Base-by-base conservation (phyloP, 192 early-diverging fungal species). In the Pilobolus umbonatus region DNA sequence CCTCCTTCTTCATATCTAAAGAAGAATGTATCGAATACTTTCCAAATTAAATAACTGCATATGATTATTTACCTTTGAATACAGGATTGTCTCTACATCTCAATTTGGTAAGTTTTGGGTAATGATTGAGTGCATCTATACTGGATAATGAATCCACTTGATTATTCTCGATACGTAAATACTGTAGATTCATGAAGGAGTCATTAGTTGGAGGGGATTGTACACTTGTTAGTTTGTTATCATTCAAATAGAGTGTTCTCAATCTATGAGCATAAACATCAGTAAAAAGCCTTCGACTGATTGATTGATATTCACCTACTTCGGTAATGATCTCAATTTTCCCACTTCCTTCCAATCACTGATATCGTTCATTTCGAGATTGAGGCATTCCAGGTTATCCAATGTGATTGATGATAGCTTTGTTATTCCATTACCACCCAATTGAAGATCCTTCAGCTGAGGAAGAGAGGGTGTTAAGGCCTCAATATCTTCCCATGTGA, bases 331-430 rank as follows among this genome's bases (percentile, higher is more conserved):
- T 11, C 65, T 60, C 6, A 83, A 69, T n/a, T 54, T 49, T 14
- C 50, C 25, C 26, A 83, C 57, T 44, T 76, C 61, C 2, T 67
- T 64, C 78, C 76, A 83, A 19, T 67, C 66, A 17, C 50, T 44
- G 19, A 83, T 56, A 8, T 26, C 4, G 40, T 83, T 83, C 17
- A 67, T 57, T 29, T 83, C 81, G 21, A 83, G 39, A 49, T 83
- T 77, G 6, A 83, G 35, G 14, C 67, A 54, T 51, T 83, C 67
- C 19, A 83, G 57, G 17, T 76, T 71, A 51, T 79, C 75, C 5
- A 66, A 65, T 22, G 60, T 64, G 19, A 68, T 19, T 45, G 70
- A 61, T 57, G 59, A 53, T 0, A 52, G 24, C 6, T 59, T 25
- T 28, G 9, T 29, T 12, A 65, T 32, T 0, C 40, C 32, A 22